Percentiles rank a stretch among this genome's conserved stretches.
These are phyloP conservation scores for Cytospora schulzeri DNA, from an alignment of 2,329 filamentous ascomycete species.

Conservation along the genomic window DNA sequence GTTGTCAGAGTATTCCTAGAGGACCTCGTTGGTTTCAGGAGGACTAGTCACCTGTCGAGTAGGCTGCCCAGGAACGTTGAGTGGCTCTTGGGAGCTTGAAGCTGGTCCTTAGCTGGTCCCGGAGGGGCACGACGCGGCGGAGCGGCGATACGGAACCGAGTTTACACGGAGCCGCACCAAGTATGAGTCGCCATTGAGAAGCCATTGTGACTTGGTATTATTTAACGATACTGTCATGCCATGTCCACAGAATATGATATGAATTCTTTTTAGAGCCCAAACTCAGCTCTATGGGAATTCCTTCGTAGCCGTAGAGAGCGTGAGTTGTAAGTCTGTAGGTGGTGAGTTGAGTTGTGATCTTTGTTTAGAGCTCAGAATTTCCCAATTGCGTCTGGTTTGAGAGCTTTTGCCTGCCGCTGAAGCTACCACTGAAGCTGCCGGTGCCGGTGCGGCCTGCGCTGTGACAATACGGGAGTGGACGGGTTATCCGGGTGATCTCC, in stretches of 20 bases:
- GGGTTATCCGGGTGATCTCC: neutral
- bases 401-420: neutral
- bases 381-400: neutral
- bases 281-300: neutral
- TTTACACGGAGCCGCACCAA: constrained; percentile 14
- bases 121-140: constrained; percentile 5
- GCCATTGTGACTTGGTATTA: constrained; percentile 21
- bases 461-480: neutral
- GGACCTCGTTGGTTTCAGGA: constrained; percentile 3
- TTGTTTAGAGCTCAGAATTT: neutral
- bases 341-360: neutral
- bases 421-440: too few species aligned
- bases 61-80: constrained; percentile 15
- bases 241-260: constrained; percentile 8
- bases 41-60: constrained; percentile 27
- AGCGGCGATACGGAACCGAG: neutral
- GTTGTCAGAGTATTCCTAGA: constrained; percentile 23
- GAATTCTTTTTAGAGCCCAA: neutral
- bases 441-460: neutral
- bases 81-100: neutral
- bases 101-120: constrained; percentile 6
- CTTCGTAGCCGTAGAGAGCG: neutral
- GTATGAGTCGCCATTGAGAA: constrained; percentile 22
- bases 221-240: constrained; percentile 16
- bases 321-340: too few species aligned